These are phyloP conservation scores for Solanum pinnatisectum DNA, from an alignment of 257 asterid genomes.

Conservation along the genomic window DNA sequence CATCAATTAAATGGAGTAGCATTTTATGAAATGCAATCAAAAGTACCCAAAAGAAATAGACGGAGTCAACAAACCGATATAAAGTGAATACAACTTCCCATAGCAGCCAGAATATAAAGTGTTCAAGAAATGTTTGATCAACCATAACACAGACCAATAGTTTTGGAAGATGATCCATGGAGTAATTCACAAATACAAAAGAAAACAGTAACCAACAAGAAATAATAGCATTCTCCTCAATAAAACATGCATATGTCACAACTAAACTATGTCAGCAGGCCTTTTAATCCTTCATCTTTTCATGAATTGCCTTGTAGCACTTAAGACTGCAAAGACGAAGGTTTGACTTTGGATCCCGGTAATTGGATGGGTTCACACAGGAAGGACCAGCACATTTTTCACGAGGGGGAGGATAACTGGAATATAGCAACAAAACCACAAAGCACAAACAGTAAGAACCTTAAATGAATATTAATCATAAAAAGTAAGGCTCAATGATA, in stretches of 20 bases:
- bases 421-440: constrained; percentile 13
- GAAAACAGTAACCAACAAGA: not conserved
- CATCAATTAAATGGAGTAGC: not conserved
- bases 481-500: not conserved
- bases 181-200: not conserved
- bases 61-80: not conserved
- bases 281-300: constrained; percentile 17
- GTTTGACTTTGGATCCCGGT: constrained; percentile 77
- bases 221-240: not conserved
- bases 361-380: constrained; percentile 68
- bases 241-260: not conserved
- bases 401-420: constrained; percentile 90
- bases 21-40: not conserved
- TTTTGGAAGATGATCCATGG: not conserved
- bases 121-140: not conserved
- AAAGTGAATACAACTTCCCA: not conserved
- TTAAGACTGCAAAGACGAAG: constrained; percentile 94
- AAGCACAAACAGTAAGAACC: not conserved
- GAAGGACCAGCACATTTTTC: constrained; percentile 88
- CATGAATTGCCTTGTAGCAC: constrained; percentile 79
- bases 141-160: not conserved
- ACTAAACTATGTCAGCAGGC: not conserved
- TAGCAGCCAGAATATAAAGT: not conserved
- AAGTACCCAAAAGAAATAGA: not conserved
- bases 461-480: not conserved